phyloP scores from a whole-genome alignment of 2,329 filamentous ascomycete genomes.

The Aureobasidium namibiae region DNA sequence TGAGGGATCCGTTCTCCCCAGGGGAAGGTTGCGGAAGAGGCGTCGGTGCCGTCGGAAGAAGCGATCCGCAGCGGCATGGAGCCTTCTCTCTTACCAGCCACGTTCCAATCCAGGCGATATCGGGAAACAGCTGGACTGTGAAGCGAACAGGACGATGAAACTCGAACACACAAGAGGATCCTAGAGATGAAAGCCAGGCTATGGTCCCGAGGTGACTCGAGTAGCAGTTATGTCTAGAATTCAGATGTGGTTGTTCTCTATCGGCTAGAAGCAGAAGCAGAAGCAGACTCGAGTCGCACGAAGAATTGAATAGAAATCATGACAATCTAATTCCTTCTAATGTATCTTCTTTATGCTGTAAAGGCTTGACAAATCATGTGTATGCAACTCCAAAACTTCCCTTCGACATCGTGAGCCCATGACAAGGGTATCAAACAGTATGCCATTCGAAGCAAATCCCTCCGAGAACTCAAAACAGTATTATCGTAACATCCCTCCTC shows the following conservation, averaged over 20 bases:
- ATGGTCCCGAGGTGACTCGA: neutral
- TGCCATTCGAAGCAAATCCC: neutral
- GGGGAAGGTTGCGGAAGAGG: conserved; percentile 5
- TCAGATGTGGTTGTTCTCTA: neutral
- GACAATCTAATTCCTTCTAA: conserved; percentile 1
- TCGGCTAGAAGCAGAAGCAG: neutral
- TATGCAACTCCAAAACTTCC: conserved; percentile 6
- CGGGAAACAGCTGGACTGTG: neutral
- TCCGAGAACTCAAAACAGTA: neutral
- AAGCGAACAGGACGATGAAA: no score
- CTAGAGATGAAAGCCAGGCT: no score
- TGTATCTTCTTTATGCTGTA: neutral
- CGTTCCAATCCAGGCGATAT: neutral
- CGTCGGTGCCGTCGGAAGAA: neutral
- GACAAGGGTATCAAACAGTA: conserved; percentile 11
- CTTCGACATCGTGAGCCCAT: neutral
- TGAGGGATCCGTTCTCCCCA: neutral
- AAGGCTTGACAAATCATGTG: neutral
- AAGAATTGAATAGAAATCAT: neutral
- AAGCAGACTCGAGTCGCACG: neutral
- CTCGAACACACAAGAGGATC: no score
- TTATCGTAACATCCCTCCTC: conserved; percentile 6
- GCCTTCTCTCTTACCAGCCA: neutral
- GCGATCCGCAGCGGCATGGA: neutral
- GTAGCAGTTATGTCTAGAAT: neutral